Conservation (phyloP, 805 yeast species). For the Candida ficus region DNA sequence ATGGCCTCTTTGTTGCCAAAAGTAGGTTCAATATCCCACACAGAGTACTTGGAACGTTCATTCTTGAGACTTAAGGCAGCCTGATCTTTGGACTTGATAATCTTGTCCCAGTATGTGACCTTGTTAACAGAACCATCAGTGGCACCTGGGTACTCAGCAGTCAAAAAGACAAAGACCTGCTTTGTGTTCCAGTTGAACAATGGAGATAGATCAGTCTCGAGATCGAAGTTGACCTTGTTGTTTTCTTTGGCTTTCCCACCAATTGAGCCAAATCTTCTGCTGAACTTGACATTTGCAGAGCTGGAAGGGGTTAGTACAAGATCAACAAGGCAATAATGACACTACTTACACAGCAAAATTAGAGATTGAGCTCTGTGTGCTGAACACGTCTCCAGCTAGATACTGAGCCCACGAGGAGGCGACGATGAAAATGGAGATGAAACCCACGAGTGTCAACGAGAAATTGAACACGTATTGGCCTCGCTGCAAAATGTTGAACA, state of each 20-base stretch:
- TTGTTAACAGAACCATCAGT: slow-evolving; percentile 43
- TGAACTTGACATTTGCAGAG: slow-evolving; percentile 41
- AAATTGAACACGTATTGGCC: slow-evolving; percentile 49
- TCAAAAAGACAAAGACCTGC: slow-evolving; percentile 87
- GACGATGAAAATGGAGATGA: slow-evolving; percentile 43
- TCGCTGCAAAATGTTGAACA: slow-evolving; percentile 40
- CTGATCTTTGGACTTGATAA: slow-evolving; percentile 52
- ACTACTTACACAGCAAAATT: slow-evolving; percentile 29
- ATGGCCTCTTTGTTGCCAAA: slow-evolving; percentile 59
- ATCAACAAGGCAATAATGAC: not conserved
- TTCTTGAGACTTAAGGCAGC: slow-evolving; percentile 52
- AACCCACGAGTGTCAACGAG: slow-evolving; percentile 45
- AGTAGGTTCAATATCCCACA: slow-evolving; percentile 73
- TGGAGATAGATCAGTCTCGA: slow-evolving; percentile 68
- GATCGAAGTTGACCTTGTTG: slow-evolving; percentile 63
- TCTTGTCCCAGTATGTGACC: slow-evolving; percentile 89
- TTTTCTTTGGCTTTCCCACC: slow-evolving; percentile 72
- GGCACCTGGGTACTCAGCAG: slow-evolving; percentile 65
- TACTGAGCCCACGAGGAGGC: slow-evolving; percentile 47
- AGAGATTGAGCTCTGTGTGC: slow-evolving; percentile 32
- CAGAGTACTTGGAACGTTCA: slow-evolving; percentile 68
- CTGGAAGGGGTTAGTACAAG: slow-evolving; percentile 20
- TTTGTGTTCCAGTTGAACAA: slow-evolving; percentile 96
- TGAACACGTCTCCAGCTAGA: slow-evolving; percentile 39
- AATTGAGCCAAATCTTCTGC: slow-evolving; percentile 63